Conservation (phyloP, 2,329 filamentous ascomycete genomes). For the Gaeumannomyces sp. region DNA sequence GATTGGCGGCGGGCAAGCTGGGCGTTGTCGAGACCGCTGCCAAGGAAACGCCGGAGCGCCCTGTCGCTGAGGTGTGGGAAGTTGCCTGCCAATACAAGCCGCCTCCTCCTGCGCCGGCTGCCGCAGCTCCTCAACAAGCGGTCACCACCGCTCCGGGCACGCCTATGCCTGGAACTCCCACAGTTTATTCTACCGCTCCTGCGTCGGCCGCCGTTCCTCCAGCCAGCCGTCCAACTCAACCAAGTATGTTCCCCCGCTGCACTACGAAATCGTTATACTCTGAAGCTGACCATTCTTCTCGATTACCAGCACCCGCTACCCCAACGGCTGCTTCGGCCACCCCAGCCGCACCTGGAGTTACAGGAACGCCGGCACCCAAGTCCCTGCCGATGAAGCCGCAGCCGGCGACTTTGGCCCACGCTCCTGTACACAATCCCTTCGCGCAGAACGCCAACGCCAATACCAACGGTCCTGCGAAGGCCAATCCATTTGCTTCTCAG, state of each 20-base stretch:
- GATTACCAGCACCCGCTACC: background rate
- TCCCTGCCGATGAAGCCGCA: conserved; percentile 7
- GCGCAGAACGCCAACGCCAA: background rate
- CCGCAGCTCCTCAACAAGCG: conserved; percentile 9
- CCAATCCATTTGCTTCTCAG: conserved; percentile 19
- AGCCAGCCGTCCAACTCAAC: background rate
- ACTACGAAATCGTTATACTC: background rate
- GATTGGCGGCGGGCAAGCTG: conserved; percentile 62
- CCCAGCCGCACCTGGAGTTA: background rate
- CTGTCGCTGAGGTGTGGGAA: conserved; percentile 83
- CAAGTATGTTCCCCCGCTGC: background rate
- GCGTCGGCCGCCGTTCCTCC: conserved; percentile 15
- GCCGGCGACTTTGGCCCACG: conserved; percentile 13
- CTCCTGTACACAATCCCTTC: background rate
- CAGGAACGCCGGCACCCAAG: conserved; percentile 1
- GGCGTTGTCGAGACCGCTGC: conserved; percentile 75
- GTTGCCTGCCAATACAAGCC: conserved; percentile 64
- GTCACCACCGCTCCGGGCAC: conserved; percentile 4
- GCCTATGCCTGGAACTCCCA: conserved; percentile 7
- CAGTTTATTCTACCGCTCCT: conserved; percentile 10
- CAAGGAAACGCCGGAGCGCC: conserved; percentile 74
- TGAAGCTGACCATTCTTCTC: background rate
- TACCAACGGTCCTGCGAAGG: background rate
- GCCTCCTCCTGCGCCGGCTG: conserved; percentile 20
- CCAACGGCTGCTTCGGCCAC: background rate